Conservation (phyloP, 73 alveolate genomes). For the Tetrahymena malaccensis region DNA sequence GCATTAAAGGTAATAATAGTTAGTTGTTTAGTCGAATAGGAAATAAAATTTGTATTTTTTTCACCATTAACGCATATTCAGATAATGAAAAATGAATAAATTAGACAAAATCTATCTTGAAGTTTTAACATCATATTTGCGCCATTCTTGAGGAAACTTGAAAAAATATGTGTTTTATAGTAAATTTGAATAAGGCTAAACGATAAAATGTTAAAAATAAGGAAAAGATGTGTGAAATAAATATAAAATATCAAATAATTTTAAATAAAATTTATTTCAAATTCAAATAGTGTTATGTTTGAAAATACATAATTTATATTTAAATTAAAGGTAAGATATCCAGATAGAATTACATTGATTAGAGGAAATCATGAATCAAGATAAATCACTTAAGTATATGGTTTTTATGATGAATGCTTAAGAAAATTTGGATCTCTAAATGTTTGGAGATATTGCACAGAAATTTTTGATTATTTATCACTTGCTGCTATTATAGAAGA, state of each 20-base stretch:
- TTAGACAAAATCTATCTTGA: too few species aligned
- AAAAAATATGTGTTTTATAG: too few species aligned
- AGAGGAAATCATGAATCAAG: slow-evolving; percentile 88
- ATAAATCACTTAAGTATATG: slow-evolving; percentile 91
- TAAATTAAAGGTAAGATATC: slow-evolving; percentile 51
- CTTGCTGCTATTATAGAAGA: slow-evolving; percentile 87
- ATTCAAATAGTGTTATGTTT: too few species aligned
- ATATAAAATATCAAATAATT: too few species aligned
- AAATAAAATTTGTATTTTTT: too few species aligned
- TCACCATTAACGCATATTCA: too few species aligned
- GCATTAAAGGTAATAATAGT: slow-evolving; percentile 49
- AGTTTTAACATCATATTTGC: background rate
- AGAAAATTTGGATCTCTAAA: slow-evolving; percentile 87
- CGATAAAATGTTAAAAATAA: background rate
- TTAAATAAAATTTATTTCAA: too few species aligned
- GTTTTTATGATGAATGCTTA: slow-evolving; percentile 88
- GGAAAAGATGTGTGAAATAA: background rate
- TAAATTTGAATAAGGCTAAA: too few species aligned
- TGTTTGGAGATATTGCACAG: slow-evolving; percentile 95
- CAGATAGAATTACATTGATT: slow-evolving; percentile 58
- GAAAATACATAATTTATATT: too few species aligned
- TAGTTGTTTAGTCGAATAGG: background rate
- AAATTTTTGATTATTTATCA: slow-evolving; percentile 81
- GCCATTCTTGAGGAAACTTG: background rate
- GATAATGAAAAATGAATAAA: too few species aligned